Evolutionary conservation across 2,329 filamentous ascomycete genomes (phyloP).

Genomic region (Monosporascus sp.): DNA sequence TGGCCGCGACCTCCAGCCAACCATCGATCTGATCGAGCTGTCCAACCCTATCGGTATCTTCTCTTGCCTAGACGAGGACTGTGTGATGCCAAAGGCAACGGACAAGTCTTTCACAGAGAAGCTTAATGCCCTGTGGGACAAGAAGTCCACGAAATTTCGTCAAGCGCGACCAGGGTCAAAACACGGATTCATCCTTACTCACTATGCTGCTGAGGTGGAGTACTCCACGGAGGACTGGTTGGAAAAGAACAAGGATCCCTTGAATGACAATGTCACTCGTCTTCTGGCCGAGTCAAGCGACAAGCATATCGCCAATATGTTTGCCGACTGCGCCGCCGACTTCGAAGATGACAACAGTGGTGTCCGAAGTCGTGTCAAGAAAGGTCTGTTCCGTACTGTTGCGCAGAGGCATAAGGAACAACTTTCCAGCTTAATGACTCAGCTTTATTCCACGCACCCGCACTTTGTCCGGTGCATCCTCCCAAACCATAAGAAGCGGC

Average conservation of each 20-base stretch:
- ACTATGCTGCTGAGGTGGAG: slow-evolving; percentile 96
- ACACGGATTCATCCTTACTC: slow-evolving; percentile 91
- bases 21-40: slow-evolving; percentile 93
- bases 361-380: slow-evolving; percentile 80
- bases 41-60: slow-evolving; percentile 98
- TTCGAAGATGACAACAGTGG: slow-evolving; percentile 66
- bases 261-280: slow-evolving; percentile 94
- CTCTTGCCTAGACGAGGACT: slow-evolving; percentile 95
- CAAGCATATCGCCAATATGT: slow-evolving; percentile 76
- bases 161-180: slow-evolving; percentile 66
- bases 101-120: slow-evolving; percentile 98
- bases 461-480: slow-evolving; percentile 98
- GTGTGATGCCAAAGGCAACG: slow-evolving; percentile 97
- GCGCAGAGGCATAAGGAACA: slow-evolving; percentile 98
- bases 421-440: slow-evolving; percentile 89
- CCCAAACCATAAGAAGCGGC: slow-evolving; percentile 94
- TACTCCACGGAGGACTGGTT: slow-evolving; percentile 94
- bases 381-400: slow-evolving; percentile 92
- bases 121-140: slow-evolving; percentile 93
- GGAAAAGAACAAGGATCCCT: slow-evolving; percentile 97
- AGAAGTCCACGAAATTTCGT: slow-evolving; percentile 90
- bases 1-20: slow-evolving; percentile 91
- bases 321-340: slow-evolving; percentile 83
- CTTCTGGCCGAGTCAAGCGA: slow-evolving; percentile 79
- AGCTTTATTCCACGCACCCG: slow-evolving; percentile 92